phyloP scores from a whole-genome alignment of 352 stramenopile genomes.

The Phytophthora litchii region DNA sequence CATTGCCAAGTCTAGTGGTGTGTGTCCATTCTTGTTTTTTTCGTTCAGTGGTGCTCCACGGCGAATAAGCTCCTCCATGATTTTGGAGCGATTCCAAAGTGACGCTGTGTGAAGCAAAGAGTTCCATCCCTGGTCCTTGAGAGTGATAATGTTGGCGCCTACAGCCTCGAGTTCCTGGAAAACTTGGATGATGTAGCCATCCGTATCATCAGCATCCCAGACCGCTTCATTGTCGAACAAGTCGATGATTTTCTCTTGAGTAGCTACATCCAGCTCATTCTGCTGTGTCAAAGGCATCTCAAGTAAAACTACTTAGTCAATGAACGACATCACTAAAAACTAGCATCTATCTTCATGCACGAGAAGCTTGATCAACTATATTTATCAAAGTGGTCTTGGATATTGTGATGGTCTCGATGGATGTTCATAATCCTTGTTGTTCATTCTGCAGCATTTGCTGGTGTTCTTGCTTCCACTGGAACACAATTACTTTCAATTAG shows the following conservation, averaged over 20 bases:
- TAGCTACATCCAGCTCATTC: constrained; percentile 20
- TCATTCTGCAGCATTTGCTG: constrained; percentile 37
- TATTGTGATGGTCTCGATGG: neutral
- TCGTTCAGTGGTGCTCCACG: constrained; percentile 48
- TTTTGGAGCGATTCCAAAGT: constrained; percentile 56
- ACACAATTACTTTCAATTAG: neutral
- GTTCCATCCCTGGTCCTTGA: constrained; percentile 52
- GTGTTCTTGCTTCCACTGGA: constrained; percentile 43
- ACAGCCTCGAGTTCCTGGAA: constrained; percentile 41
- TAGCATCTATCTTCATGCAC: neutral
- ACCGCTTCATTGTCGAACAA: constrained; percentile 65
- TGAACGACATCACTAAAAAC: neutral
- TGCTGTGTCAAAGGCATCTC: constrained; percentile 20
- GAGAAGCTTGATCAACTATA: constrained; percentile 13
- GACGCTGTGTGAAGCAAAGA: constrained; percentile 53
- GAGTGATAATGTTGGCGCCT: constrained; percentile 24
- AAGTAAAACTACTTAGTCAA: neutral
- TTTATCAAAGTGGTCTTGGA: constrained; percentile 22
- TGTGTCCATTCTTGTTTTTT: constrained; percentile 57
- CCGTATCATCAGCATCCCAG: constrained; percentile 62
- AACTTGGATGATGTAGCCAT: constrained; percentile 52
- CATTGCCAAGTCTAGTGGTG: constrained; percentile 56
- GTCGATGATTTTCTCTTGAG: constrained; percentile 37
- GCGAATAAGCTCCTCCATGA: constrained; percentile 59
- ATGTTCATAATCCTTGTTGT: constrained; percentile 1